Percentiles rank a stretch among this genome's conserved stretches.
phyloP scores from a whole-genome alignment of 176 grass and related monocot genomes.

The Stipa capillata region DNA sequence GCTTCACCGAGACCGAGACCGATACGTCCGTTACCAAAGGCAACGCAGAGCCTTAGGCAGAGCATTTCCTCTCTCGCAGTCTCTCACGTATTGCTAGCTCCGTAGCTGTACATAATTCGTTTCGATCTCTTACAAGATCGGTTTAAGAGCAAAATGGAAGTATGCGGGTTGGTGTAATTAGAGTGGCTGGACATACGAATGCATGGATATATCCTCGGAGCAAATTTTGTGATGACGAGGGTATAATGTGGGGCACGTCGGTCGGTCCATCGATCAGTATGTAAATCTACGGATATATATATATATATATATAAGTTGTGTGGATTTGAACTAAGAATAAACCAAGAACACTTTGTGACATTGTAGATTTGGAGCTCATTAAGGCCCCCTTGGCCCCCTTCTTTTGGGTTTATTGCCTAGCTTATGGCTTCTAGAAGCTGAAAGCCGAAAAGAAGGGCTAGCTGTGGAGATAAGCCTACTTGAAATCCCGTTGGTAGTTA shows the following conservation, averaged over 20 bases:
- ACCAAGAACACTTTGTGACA: too few relatives aligned
- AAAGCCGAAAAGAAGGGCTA: too few relatives aligned
- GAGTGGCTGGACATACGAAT: neutral
- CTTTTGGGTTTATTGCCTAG: too few relatives aligned
- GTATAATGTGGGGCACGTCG: neutral
- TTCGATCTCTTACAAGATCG: neutral
- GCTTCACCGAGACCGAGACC: neutral
- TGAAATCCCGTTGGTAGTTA: too few relatives aligned
- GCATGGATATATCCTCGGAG: slow-evolving; percentile 20
- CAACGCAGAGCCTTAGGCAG: slow-evolving; percentile 5
- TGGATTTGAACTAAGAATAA: slow-evolving; percentile 13
- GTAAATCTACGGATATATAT: neutral
- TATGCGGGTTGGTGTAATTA: neutral
- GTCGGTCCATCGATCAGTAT: too few relatives aligned
- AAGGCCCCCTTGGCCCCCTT: too few relatives aligned
- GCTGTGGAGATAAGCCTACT: too few relatives aligned
- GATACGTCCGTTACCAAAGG: neutral
- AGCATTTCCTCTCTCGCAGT: neutral
- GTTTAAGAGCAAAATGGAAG: neutral
- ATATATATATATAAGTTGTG: neutral
- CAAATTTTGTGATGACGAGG: slow-evolving; percentile 30
- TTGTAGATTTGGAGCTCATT: too few relatives aligned
- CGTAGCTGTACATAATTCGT: slow-evolving; percentile 18
- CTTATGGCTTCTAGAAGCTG: too few relatives aligned
- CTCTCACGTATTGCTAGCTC: neutral